Base-by-base conservation (phyloP, 345 rosid genomes). In the Firmiana major region DNA sequence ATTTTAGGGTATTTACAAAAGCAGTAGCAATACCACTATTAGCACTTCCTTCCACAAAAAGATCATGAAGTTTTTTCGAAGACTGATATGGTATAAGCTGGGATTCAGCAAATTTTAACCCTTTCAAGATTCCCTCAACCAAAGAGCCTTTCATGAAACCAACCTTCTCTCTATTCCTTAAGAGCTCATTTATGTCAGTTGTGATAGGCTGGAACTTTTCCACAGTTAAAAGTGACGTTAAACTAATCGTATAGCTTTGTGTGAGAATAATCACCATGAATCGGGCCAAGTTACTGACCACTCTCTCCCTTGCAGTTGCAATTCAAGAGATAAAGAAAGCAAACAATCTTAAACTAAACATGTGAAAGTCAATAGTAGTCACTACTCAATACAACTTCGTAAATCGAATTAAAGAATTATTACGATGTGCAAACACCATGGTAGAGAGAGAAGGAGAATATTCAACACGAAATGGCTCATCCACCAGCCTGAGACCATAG, bases 391-490 rank as follows among this genome's bases (percentile, higher is more conserved):
- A 51, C 19, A 17, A 51, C n/a, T n/a, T n/a, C 4, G 57, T 51
- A 17, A 51, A 51, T 16, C n/a, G 2, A 16, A 1, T 51, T 2
- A 49, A 49, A 46, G 51, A 15, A 60, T 46, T 40, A 38, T 28
- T 48, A 71, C 75, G 36, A 51, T 71, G 75, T 0, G 93, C 88
- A 57, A 88, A 89, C 22, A 85, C 89, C 84, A 91, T 77, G 36
- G 84, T 91, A n/a, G n/a, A n/a, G n/a, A 0, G 95, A 87, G 87
- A 93, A 91, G 58, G 97, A 89, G 71, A 91, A 93, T n/a, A n/a
- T n/a, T n/a, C n/a, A 51, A 51, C 55, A 51, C n/a, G n/a, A 51
- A 16, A 51, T 7, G 43, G 43, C 7, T 7, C 43, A 40, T 40
- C 43, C 43, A 40, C 43, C 43, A 7, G 46, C 46, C 46, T 43